phyloP scores from a whole-genome alignment of 495 filamentous ascomycete genomes.

The Physcia stellaris region DNA sequence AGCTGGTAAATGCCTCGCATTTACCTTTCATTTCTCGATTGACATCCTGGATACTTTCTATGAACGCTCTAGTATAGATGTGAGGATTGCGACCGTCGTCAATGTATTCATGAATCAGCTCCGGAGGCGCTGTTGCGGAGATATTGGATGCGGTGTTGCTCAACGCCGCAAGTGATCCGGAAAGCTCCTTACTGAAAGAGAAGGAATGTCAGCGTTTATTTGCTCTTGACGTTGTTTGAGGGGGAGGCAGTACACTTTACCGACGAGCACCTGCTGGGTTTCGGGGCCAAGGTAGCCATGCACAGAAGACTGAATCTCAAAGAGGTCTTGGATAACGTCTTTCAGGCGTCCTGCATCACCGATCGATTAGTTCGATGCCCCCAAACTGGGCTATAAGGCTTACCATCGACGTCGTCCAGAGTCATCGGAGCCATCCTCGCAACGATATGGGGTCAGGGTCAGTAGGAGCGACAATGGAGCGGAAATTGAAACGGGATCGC shows the following conservation, averaged over 20 bases:
- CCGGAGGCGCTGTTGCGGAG: slow-evolving; percentile 51
- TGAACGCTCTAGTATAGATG: slow-evolving; percentile 95
- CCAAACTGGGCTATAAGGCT: slow-evolving; percentile 7
- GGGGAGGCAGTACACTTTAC: slow-evolving; percentile 41
- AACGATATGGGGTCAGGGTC: too few relatives aligned
- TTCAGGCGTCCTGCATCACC: slow-evolving; percentile 42
- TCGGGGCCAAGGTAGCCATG: slow-evolving; percentile 56
- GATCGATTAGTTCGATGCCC: neutral
- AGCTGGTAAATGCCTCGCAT: slow-evolving; percentile 61
- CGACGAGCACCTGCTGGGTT: slow-evolving; percentile 45
- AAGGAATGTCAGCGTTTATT: neutral
- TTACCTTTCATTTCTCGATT: slow-evolving; percentile 83
- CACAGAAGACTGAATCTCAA: slow-evolving; percentile 61
- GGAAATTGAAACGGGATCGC: too few relatives aligned
- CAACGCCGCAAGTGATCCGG: slow-evolving; percentile 26
- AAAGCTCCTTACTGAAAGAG: too few relatives aligned
- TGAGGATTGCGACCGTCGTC: slow-evolving; percentile 90
- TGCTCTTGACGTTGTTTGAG: too few relatives aligned
- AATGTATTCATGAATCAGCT: slow-evolving; percentile 87
- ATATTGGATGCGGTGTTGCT: slow-evolving; percentile 32
- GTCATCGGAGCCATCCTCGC: slow-evolving; percentile 36
- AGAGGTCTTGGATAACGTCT: slow-evolving; percentile 73
- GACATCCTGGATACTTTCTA: slow-evolving; percentile 70
- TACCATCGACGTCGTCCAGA: slow-evolving; percentile 37
- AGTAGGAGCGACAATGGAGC: too few relatives aligned